Percentiles rank a stretch among this genome's conserved stretches.
phyloP scores from a whole-genome alignment of 495 filamentous ascomycete genomes.

The Penicillium canescens region DNA sequence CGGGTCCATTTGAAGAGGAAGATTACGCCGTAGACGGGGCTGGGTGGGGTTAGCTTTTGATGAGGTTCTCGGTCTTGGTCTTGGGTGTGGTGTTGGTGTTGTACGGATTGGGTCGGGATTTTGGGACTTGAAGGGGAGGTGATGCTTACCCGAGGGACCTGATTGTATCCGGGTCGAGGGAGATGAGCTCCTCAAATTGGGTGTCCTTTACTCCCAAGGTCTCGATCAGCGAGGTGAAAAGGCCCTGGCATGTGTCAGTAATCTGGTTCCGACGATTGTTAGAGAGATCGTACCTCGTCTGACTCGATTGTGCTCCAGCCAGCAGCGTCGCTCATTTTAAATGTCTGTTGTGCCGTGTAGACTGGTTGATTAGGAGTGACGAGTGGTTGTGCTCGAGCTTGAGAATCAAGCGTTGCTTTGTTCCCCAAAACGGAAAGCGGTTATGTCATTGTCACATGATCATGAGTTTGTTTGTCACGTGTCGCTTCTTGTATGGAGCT shows the following conservation, averaged over 20 bases:
- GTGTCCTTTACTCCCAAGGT: constrained; percentile 89
- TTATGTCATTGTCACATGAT: constrained; percentile 12
- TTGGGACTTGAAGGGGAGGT: neutral
- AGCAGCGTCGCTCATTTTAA: constrained; percentile 44
- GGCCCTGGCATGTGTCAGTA: constrained; percentile 60
- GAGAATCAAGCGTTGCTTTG: constrained; percentile 1
- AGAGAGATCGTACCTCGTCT: constrained; percentile 69
- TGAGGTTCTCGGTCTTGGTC: constrained; percentile 1
- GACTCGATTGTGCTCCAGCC: constrained; percentile 87
- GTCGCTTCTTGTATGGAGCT: too few species aligned
- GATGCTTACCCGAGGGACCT: constrained; percentile 57
- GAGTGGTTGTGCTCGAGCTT: neutral
- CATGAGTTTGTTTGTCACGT: too few species aligned
- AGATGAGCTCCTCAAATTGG: constrained; percentile 95
- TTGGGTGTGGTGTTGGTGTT: neutral
- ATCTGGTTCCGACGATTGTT: neutral
- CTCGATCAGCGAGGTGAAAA: constrained; percentile 93
- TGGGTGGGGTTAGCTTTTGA: constrained; percentile 26
- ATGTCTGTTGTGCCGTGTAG: neutral
- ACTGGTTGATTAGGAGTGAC: neutral
- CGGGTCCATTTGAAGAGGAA: constrained; percentile 99
- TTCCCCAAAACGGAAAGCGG: constrained; percentile 9
- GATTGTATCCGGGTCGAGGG: constrained; percentile 80
- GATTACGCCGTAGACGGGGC: constrained; percentile 93
- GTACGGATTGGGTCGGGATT: neutral